phyloP scores from a whole-genome alignment of 2,329 filamentous ascomycete species.

The Cladophialophora psammophila region DNA sequence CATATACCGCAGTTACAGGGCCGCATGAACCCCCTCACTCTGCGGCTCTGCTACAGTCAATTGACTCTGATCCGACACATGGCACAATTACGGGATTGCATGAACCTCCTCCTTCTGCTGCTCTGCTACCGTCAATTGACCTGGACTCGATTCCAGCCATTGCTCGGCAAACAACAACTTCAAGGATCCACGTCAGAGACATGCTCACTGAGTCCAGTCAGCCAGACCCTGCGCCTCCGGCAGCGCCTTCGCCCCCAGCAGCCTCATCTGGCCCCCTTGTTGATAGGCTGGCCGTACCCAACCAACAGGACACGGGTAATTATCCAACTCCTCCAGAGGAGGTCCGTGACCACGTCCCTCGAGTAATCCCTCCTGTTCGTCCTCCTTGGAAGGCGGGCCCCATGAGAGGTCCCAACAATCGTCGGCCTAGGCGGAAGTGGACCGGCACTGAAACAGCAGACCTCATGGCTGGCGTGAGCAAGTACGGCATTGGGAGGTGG shows the following conservation, averaged over 20 bases:
- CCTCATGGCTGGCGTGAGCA: slow-evolving; percentile 65
- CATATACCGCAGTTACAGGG: slow-evolving; percentile 60
- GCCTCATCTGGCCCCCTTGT: neutral
- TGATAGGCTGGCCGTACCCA: neutral
- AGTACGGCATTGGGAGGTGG: slow-evolving; percentile 70
- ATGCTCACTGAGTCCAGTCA: slow-evolving; percentile 33
- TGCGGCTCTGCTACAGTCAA: slow-evolving; percentile 66
- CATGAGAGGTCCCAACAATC: slow-evolving; percentile 44
- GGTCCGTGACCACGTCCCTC: slow-evolving; percentile 22
- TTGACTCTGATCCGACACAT: slow-evolving; percentile 56
- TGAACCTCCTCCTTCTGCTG: slow-evolving; percentile 68
- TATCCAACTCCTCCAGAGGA: neutral
- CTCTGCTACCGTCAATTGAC: slow-evolving; percentile 67
- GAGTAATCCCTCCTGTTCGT: slow-evolving; percentile 41
- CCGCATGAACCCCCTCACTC: slow-evolving; percentile 61
- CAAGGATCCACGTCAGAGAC: slow-evolving; percentile 41
- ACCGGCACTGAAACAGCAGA: slow-evolving; percentile 67
- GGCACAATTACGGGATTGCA: slow-evolving; percentile 65
- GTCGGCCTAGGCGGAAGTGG: slow-evolving; percentile 63
- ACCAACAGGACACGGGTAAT: too few relatives aligned
- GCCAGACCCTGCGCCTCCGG: slow-evolving; percentile 4
- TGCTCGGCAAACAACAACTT: slow-evolving; percentile 32
- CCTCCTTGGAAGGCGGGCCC: slow-evolving; percentile 40
- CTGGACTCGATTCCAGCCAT: slow-evolving; percentile 46
- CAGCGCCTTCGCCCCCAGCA: neutral